phyloP scores from a whole-genome alignment of 2,329 filamentous ascomycete genomes.

The Penicillium sp. region DNA sequence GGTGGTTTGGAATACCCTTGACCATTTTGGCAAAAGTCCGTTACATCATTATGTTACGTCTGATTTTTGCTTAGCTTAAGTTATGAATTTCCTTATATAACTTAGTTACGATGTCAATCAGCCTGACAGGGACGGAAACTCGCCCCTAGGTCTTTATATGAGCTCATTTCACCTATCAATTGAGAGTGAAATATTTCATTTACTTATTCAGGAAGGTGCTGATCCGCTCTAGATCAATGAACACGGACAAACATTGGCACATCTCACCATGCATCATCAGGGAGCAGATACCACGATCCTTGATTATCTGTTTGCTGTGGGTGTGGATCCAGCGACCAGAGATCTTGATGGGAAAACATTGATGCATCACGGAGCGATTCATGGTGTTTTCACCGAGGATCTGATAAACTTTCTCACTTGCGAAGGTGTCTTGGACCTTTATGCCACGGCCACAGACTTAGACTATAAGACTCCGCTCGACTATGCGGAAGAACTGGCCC shows the following conservation, averaged over 20 bases:
- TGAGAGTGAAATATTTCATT: slow-evolving; percentile 7
- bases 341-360: slow-evolving; percentile 12
- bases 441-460: slow-evolving; percentile 9
- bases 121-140: slow-evolving; percentile 11
- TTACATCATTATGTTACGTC: slow-evolving; percentile 15
- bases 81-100: slow-evolving; percentile 10
- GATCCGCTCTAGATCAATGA: slow-evolving; percentile 9
- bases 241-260: slow-evolving; percentile 7
- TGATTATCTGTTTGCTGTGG: slow-evolving; percentile 3
- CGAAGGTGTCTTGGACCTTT: slow-evolving; percentile 3
- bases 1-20: slow-evolving; percentile 6
- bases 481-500: slow-evolving; percentile 13
- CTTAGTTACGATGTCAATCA: slow-evolving; percentile 11
- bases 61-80: slow-evolving; percentile 4
- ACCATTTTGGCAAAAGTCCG: slow-evolving; percentile 10
- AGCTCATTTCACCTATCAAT: slow-evolving; percentile 9
- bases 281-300: slow-evolving; percentile 9
- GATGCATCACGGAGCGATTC: slow-evolving; percentile 18
- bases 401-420: slow-evolving; percentile 8
- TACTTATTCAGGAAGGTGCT: slow-evolving; percentile 4
- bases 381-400: slow-evolving; percentile 16
- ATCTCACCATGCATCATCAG: slow-evolving; percentile 16
- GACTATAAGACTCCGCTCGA: slow-evolving; percentile 16
- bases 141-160: slow-evolving; percentile 13
- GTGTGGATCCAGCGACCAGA: slow-evolving; percentile 12